Percentiles rank a stretch among this genome's conserved stretches.
Evolutionary conservation across 345 rosid genomes (phyloP).

Genomic region (Alliaria petiolata): DNA sequence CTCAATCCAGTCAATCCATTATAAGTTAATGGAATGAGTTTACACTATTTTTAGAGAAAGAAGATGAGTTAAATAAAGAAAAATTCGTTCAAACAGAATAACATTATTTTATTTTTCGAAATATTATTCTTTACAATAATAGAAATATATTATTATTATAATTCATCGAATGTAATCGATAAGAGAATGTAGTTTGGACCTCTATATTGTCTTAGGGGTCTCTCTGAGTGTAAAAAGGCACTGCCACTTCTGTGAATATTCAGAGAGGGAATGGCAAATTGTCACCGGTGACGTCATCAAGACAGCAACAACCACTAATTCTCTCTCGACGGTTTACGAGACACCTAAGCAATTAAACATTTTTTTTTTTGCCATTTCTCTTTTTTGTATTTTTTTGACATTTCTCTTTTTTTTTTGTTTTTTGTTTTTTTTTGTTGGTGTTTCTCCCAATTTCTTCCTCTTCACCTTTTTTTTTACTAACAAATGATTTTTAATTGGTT

Average conservation of each 20-base stretch:
- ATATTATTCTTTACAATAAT: too few species aligned
- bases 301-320: constrained; percentile 45
- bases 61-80: background rate
- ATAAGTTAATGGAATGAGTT: background rate
- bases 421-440: too few species aligned
- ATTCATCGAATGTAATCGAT: background rate
- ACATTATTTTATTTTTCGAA: background rate
- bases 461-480: too few species aligned
- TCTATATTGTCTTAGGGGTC: constrained; percentile 15
- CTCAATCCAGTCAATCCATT: background rate
- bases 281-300: constrained; percentile 40
- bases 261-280: constrained; percentile 6
- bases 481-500: too few species aligned
- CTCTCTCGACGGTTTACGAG: constrained; percentile 20
- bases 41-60: background rate
- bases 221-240: constrained; percentile 9
- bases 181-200: constrained; percentile 25
- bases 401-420: too few species aligned
- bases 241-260: constrained; percentile 32
- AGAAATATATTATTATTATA: background rate
- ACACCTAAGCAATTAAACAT: background rate
- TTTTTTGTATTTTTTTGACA: too few species aligned
- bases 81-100: background rate
- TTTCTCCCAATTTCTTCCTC: too few species aligned
- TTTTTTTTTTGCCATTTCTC: background rate